Percentiles rank a stretch among this genome's conserved stretches.
These are phyloP conservation scores for Saturnispora serradocipensis DNA, from an alignment of 805 yeast genomes.

Conservation along the genomic window DNA sequence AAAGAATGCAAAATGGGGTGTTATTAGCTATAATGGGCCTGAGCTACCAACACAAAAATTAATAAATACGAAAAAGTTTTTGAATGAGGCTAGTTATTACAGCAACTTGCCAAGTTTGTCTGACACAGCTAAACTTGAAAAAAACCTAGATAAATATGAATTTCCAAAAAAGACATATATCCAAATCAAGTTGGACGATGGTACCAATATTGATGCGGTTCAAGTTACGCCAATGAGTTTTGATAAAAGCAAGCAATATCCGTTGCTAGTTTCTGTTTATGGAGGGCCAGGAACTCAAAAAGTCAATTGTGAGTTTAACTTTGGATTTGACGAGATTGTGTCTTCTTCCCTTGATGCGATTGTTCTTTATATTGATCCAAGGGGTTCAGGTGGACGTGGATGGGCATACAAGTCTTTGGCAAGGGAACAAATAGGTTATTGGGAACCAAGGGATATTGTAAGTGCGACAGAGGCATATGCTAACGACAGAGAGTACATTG, in stretches of 20 bases:
- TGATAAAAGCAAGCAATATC: constrained; percentile 38
- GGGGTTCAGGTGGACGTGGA: constrained; percentile 77
- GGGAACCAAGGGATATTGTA: constrained; percentile 68
- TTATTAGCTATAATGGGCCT: constrained; percentile 41
- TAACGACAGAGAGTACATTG: constrained; percentile 36
- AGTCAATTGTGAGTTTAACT: constrained; percentile 35
- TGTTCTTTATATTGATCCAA: constrained; percentile 62
- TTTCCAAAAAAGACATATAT: constrained; percentile 42
- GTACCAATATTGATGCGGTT: constrained; percentile 38
- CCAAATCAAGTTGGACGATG: constrained; percentile 26
- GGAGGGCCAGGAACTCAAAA: constrained; percentile 79
- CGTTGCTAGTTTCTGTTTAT: constrained; percentile 58
- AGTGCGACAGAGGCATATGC: constrained; percentile 44
- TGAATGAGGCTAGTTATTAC: constrained; percentile 9
- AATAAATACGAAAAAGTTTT: constrained; percentile 21
- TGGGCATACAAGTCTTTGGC: constrained; percentile 59
- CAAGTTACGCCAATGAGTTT: constrained; percentile 57
- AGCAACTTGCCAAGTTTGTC: constrained; percentile 13
- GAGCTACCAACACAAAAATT: constrained; percentile 38
- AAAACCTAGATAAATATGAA: constrained; percentile 27
- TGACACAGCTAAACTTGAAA: constrained; percentile 9
- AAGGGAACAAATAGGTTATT: constrained; percentile 49
- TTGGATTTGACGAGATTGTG: constrained; percentile 52
- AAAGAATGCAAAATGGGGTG: constrained; percentile 44
- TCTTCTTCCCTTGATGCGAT: constrained; percentile 50